These are phyloP conservation scores for Boeremia lycopersici DNA, from an alignment of 2,329 filamentous ascomycete species.

Conservation along the genomic window DNA sequence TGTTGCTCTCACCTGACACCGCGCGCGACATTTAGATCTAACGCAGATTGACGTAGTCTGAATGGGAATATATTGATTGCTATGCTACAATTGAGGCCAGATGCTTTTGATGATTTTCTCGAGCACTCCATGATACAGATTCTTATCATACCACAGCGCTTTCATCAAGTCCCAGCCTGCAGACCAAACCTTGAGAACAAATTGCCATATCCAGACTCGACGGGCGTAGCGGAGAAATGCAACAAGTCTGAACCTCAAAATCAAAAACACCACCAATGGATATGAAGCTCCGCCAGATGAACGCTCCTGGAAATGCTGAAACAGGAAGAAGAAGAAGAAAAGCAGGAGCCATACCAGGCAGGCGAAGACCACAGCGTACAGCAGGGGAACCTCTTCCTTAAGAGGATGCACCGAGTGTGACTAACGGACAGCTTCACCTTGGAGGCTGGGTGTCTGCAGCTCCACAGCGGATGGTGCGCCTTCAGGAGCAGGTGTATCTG, in stretches of 20 bases:
- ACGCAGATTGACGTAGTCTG: background rate
- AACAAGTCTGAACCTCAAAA: conserved; percentile 12
- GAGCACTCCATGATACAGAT: background rate
- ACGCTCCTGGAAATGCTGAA: conserved; percentile 47
- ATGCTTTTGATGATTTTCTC: background rate
- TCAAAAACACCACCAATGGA: conserved; percentile 37
- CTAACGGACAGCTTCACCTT: conserved; percentile 34
- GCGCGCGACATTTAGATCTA: background rate
- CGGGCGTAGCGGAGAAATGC: conserved; percentile 7
- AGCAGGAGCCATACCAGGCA: background rate
- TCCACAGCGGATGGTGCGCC: conserved; percentile 31
- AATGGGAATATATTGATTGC: conserved; percentile 24
- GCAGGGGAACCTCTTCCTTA: background rate
- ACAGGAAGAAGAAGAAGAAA: conserved; percentile 7
- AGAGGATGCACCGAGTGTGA: background rate
- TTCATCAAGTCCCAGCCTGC: background rate
- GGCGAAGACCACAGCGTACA: background rate
- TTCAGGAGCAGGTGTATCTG: conserved; percentile 25
- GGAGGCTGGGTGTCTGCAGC: conserved; percentile 30
- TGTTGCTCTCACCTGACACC: conserved; percentile 24
- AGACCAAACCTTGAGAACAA: background rate
- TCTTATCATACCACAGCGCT: background rate
- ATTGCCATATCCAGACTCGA: conserved; percentile 25
- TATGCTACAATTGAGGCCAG: conserved; percentile 20
- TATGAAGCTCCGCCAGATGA: conserved; percentile 37